Conservation (phyloP, 345 rosid species). For the Citrus sinensis region DNA sequence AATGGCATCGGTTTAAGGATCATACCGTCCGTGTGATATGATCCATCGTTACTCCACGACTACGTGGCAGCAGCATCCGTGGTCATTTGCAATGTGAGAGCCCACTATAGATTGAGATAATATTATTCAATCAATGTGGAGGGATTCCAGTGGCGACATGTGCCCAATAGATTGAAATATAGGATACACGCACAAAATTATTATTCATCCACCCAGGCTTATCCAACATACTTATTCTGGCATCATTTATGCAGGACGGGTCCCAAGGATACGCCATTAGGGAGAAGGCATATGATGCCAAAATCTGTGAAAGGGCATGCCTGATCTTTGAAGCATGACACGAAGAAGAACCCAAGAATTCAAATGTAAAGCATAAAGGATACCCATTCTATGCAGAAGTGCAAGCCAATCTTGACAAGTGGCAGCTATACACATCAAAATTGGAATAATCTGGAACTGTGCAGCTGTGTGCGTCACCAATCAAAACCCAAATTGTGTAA, state of each 20-base stretch:
- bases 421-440: slow-evolving; percentile 17
- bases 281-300: slow-evolving; percentile 81
- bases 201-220: not conserved
- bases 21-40: no score
- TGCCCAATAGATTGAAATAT: not conserved
- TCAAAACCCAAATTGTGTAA: not conserved
- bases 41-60: no score
- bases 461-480: not conserved
- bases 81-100: not conserved
- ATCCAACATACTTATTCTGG: slow-evolving; percentile 1
- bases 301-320: slow-evolving; percentile 96
- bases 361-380: not conserved
- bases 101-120: not conserved
- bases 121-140: not conserved
- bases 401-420: slow-evolving; percentile 31
- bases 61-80: no score
- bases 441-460: not conserved
- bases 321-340: slow-evolving; percentile 50
- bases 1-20: no score
- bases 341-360: not conserved
- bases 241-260: slow-evolving; percentile 54
- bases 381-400: not conserved
- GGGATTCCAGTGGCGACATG: not conserved
- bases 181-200: not conserved
- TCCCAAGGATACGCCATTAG: slow-evolving; percentile 84